Evolutionary conservation across 805 yeast genomes (phyloP).

Genomic region (Naumovozyma baii): DNA sequence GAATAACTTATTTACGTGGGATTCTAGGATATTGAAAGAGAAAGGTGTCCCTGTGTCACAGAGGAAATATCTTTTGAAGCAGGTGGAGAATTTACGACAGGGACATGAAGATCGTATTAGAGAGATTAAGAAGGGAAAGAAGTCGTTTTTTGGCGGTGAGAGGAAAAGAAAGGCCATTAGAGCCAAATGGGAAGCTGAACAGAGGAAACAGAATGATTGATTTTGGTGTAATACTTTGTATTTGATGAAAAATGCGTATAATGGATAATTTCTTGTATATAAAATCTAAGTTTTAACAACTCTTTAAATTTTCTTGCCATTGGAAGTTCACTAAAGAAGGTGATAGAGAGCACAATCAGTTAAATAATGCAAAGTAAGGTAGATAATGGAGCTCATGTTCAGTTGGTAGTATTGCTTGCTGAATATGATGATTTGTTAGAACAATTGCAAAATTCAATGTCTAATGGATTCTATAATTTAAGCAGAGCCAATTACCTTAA

Average conservation of each 20-base stretch:
- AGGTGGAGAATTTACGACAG: constrained; percentile 58
- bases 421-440: constrained; percentile 22
- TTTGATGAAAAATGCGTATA: constrained; percentile 1
- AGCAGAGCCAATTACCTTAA: constrained; percentile 28
- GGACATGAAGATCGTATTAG: constrained; percentile 40
- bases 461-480: constrained; percentile 21
- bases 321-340: no score
- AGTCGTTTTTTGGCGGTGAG: constrained; percentile 76
- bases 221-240: not conserved
- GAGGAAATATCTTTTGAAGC: constrained; percentile 63
- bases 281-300: no score
- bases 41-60: constrained; percentile 66
- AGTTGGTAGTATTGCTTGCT: constrained; percentile 14
- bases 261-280: not conserved
- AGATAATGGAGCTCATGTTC: constrained; percentile 2
- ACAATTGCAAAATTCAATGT: constrained; percentile 18
- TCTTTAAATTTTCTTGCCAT: no score
- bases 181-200: constrained; percentile 52
- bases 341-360: not conserved
- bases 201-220: constrained; percentile 17
- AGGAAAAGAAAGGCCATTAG: constrained; percentile 58
- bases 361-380: not conserved
- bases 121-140: constrained; percentile 58
- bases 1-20: constrained; percentile 53
- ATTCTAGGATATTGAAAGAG: constrained; percentile 51